Base-by-base conservation (phyloP, 2,329 filamentous ascomycete species). In the Xylariaceae sp. region DNA sequence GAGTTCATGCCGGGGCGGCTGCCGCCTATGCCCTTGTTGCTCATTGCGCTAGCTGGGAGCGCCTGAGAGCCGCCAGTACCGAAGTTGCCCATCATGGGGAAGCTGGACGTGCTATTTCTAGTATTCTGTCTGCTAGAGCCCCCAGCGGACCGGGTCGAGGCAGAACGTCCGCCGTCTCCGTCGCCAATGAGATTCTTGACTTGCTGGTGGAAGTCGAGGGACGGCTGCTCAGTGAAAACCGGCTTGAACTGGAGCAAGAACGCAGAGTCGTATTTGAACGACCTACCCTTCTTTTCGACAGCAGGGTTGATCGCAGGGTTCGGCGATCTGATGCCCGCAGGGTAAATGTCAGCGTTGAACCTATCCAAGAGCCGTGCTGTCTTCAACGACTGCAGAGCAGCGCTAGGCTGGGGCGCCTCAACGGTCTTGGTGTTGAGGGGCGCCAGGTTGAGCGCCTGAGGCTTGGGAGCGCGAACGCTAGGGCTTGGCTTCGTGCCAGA, bases 221-320 rank as follows among this genome's bases (percentile, higher is more conserved):
- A 94, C 11, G 92, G 92, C 68, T 96, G 94, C 71, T 98, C 92
- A 47, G 88, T 94, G 68, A 96, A 98, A 14, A 95, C 88, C 54
- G 78, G 78, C 68, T 96, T 87, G 74, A 98, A 98, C 60, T 98
- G 92, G 19, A 98, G 74, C 66, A 98, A 70, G 72, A 98, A 98
- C 54, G 84, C 83, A 56, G 89, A 86, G 66, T 97, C 88, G 64
- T 98, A 98, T 63, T 94, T 89, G 71, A 94, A 94, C 29, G 80
- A 83, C 62, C 81, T 84, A 44, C 79, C 80, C 68, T 89, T 90
- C 63, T 84, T 86, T 23, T 78, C 73, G 18, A 87, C 84, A 12
- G 84, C 84, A 28, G 76, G 71, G 63, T 97, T 98, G 50, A 96
- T 69, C 3, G 90, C 86, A 9, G 90, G 88, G 66, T 96, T 97